Percentiles rank a stretch among this genome's conserved stretches.
These are phyloP conservation scores for Neurospora crassa DNA, from an alignment of 2,329 filamentous ascomycete species.

Conservation along the genomic window DNA sequence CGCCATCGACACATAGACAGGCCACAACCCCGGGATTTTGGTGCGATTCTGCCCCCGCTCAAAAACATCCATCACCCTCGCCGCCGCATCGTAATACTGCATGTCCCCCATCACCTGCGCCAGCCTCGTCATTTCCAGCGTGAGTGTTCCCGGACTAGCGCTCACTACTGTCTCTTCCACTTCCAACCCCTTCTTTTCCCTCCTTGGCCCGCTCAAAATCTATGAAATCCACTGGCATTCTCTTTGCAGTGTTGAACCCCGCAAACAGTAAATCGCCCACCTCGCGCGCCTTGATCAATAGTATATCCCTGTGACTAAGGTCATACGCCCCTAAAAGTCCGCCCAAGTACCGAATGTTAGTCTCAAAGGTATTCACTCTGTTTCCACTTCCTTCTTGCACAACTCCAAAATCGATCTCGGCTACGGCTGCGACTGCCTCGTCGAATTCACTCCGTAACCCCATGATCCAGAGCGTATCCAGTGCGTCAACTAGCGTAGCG, in stretches of 20 bases:
- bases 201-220: conserved; percentile 31
- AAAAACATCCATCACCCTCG: conserved; percentile 53
- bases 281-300: conserved; percentile 35
- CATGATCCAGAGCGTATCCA: conserved; percentile 51
- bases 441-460: conserved; percentile 42
- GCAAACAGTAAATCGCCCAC: conserved; percentile 36
- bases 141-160: conserved; percentile 49
- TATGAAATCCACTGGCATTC: conserved; percentile 36
- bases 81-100: conserved; percentile 68
- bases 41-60: conserved; percentile 56
- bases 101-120: conserved; percentile 54
- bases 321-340: conserved; percentile 23
- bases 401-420: conserved; percentile 38
- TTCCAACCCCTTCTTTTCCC: conserved; percentile 22
- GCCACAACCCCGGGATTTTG: conserved; percentile 62
- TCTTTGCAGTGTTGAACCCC: conserved; percentile 36
- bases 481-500: conserved; percentile 17
- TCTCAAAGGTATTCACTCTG: conserved; percentile 28
- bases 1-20: conserved; percentile 50
- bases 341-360: conserved; percentile 24
- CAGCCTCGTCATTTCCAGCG: conserved; percentile 52
- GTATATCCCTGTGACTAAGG: conserved; percentile 17
- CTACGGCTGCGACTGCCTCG: conserved; percentile 35
- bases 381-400: conserved; percentile 17
- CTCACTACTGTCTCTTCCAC: conserved; percentile 30